phyloP scores from a whole-genome alignment of 2,329 filamentous ascomycete species.

The Fusarium sp. region DNA sequence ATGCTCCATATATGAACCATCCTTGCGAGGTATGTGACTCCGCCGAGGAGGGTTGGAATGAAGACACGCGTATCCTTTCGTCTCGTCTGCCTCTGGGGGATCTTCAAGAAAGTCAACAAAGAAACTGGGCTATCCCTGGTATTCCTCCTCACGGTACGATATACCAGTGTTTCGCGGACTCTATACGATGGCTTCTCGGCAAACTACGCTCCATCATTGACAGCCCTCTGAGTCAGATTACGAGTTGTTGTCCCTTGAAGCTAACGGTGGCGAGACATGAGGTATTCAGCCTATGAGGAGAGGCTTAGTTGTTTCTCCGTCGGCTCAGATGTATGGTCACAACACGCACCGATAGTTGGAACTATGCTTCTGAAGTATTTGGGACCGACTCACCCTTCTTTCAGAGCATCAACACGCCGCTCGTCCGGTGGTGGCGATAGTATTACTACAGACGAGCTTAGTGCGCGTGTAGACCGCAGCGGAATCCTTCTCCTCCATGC shows the following conservation, averaged over 20 bases:
- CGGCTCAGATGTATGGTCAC: too few relatives aligned
- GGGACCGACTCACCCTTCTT: accelerated
- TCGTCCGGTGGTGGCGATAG: accelerated
- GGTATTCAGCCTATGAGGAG: accelerated
- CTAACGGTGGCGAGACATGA: accelerated
- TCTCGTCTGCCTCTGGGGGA: too few relatives aligned
- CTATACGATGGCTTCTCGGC: accelerated
- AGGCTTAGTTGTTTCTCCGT: not conserved
- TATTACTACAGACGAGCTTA: not conserved
- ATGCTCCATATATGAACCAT: too few relatives aligned
- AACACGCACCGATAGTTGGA: too few relatives aligned
- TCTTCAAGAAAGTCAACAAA: too few relatives aligned
- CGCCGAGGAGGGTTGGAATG: too few relatives aligned
- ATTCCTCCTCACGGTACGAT: too few relatives aligned
- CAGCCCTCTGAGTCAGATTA: not conserved
- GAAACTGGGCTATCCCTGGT: too few relatives aligned
- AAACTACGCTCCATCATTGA: accelerated
- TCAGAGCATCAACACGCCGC: not conserved
- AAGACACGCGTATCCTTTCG: too few relatives aligned
- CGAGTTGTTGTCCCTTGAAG: too few relatives aligned
- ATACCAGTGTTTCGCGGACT: too few relatives aligned
- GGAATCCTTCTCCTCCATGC: accelerated
- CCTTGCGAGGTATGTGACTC: too few relatives aligned
- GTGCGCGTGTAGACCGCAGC: accelerated
- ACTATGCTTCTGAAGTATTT: accelerated